Conservation (phyloP, 148 eudicot species). For the Nepenthes gracilis region DNA sequence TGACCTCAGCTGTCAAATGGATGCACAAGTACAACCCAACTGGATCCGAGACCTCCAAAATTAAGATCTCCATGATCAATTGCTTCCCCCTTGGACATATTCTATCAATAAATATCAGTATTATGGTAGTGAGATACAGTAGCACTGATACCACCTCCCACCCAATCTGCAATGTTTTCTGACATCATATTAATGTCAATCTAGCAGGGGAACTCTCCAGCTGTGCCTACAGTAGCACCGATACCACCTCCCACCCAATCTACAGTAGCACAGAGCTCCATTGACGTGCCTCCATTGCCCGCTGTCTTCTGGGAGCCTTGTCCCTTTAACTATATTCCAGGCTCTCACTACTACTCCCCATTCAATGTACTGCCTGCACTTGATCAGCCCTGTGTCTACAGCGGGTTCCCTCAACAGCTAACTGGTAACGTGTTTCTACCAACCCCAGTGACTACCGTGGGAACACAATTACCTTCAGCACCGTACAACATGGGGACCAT, state of each 20-base stretch:
- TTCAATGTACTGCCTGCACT: not conserved
- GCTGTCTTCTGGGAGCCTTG: not conserved
- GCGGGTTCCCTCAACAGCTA: constrained; percentile 37
- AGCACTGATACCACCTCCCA: not conserved
- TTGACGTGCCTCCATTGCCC: not conserved
- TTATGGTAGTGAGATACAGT: not conserved
- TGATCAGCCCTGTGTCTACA: constrained; percentile 19
- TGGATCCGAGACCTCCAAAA: too few species aligned
- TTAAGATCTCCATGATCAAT: not conserved
- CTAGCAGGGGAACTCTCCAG: constrained; percentile 30
- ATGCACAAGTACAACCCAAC: too few species aligned
- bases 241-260: constrained; percentile 20
- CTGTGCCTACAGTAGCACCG: constrained; percentile 25
- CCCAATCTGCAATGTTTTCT: not conserved
- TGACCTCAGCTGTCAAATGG: too few species aligned
- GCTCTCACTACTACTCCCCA: not conserved
- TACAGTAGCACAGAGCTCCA: not conserved
- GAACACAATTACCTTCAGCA: constrained; percentile 22
- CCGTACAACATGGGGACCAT: constrained; percentile 31
- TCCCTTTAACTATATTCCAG: not conserved
- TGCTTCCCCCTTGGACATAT: not conserved
- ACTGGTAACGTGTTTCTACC: constrained; percentile 33
- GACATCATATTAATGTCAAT: not conserved
- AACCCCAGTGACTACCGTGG: constrained; percentile 27
- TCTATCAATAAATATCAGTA: too few species aligned